Base-by-base conservation (phyloP, 495 filamentous ascomycete species). In the Cairneyella variabilis region DNA sequence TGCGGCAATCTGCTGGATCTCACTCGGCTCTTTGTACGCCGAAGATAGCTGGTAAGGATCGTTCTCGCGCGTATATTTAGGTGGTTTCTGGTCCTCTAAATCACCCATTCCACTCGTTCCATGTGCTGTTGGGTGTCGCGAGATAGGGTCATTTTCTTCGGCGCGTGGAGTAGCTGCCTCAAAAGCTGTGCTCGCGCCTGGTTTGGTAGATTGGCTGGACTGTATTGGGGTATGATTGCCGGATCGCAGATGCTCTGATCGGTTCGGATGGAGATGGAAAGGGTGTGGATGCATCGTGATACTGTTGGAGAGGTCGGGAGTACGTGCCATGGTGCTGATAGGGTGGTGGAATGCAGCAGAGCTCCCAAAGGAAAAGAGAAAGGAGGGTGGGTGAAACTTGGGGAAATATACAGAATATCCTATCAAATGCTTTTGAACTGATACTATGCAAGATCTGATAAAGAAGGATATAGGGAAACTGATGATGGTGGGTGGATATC, bases 31-130 rank as follows among this genome's bases (percentile, higher is more conserved):
- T 70, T 97, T 98, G 53, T 92, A 77, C 37, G 79, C 83, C 4
- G 81, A 82, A 2, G 89, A 86, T 1, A 98, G 83, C 52, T 82
- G 80, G 66, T 88, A 91, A 0, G 93, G 93, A 64, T 98, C 93
- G 57, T 79, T 84, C 39, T 76, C 78, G 16, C 58, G 60, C 27
- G 76, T 83, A 66, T 86, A 72, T 40, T 66, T 74, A 39, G 73
- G 80, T 4, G 55, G 55, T 32, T 72, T 70, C 58, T 84, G 79
- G 51, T 80, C 76, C 71, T 95, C 90, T 47, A 88, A 72, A 59
- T 91, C 86, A 21, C 55, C n/a, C n/a, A n/a, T n/a, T n/a, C n/a
- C n/a, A n/a, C n/a, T 60, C 56, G 48, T 50, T 51, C 48, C 16
- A 54, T 53, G 2, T 38, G 28, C 27, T 39, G 55, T 14, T 51